phyloP scores from a whole-genome alignment of 495 filamentous ascomycete species.

The Penicillium soppii region DNA sequence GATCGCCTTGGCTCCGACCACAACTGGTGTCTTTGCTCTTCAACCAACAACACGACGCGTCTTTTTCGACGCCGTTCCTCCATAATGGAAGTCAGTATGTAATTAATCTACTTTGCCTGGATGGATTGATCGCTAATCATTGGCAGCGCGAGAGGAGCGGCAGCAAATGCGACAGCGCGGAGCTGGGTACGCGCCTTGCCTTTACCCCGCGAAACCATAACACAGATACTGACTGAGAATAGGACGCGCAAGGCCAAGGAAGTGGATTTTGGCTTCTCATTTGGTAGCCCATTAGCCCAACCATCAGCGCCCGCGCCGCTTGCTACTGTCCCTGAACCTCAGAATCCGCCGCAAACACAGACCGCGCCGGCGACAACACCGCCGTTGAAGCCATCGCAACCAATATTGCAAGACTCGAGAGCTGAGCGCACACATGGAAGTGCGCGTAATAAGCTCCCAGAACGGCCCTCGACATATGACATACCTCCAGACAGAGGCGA shows the following conservation, averaged over 20 bases:
- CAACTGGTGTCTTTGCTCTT: slow-evolving; percentile 18
- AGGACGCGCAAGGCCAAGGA: slow-evolving; percentile 49
- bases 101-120: neutral
- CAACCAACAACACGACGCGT: slow-evolving; percentile 34
- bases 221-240: slow-evolving; percentile 20
- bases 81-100: slow-evolving; percentile 46
- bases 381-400: slow-evolving; percentile 7
- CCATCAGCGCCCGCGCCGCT: slow-evolving; percentile 10
- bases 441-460: slow-evolving; percentile 25
- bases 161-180: slow-evolving; percentile 59
- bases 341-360: slow-evolving; percentile 16
- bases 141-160: slow-evolving; percentile 52
- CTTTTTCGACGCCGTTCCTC: slow-evolving; percentile 35
- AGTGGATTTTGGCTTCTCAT: slow-evolving; percentile 53
- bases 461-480: slow-evolving; percentile 27
- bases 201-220: slow-evolving; percentile 33
- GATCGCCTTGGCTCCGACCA: slow-evolving; percentile 24
- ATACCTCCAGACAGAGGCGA: slow-evolving; percentile 16
- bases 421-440: slow-evolving; percentile 21
- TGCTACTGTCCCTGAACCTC: slow-evolving; percentile 21
- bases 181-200: slow-evolving; percentile 48
- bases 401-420: neutral
- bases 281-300: slow-evolving; percentile 27
- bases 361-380: slow-evolving; percentile 11
- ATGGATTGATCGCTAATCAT: slow-evolving; percentile 19